Evolutionary conservation across 345 rosid genomes (phyloP).

Genomic region (Citrus mangshanensis): DNA sequence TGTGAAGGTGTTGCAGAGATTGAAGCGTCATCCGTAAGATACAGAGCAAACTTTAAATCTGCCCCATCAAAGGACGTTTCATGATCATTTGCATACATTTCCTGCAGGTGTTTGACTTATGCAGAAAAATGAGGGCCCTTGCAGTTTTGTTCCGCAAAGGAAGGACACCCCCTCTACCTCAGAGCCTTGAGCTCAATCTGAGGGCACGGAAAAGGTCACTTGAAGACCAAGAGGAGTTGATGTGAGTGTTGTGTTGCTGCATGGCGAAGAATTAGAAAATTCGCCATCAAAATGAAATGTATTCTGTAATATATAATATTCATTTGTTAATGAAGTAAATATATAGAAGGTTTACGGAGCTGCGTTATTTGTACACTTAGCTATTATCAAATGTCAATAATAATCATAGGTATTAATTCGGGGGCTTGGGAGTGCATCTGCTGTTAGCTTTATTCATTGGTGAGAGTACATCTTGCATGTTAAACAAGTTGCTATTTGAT

Average conservation of each 20-base stretch:
- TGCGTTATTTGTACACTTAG: not conserved
- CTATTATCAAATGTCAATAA: not conserved
- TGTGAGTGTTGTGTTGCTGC: constrained; percentile 10
- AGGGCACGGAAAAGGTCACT: constrained; percentile 87
- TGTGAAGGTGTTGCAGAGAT: constrained; percentile 97
- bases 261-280: not conserved
- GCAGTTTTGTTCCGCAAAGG: constrained; percentile 86
- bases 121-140: constrained; percentile 72
- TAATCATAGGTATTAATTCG: not conserved
- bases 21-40: constrained; percentile 88
- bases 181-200: constrained; percentile 79
- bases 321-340: not conserved
- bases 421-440: too few species aligned
- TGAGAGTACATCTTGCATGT: too few species aligned
- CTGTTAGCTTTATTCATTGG: too few species aligned
- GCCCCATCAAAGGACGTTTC: not conserved
- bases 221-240: constrained; percentile 61
- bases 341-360: not conserved
- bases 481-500: too few species aligned
- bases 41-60: not conserved
- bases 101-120: constrained; percentile 85
- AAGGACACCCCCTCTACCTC: constrained; percentile 83
- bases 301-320: constrained; percentile 4
- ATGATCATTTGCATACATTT: constrained; percentile 4
- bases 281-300: not conserved